Conservation (phyloP, 1,139 yeast genomes). For the Saccharomyces uvarum region DNA sequence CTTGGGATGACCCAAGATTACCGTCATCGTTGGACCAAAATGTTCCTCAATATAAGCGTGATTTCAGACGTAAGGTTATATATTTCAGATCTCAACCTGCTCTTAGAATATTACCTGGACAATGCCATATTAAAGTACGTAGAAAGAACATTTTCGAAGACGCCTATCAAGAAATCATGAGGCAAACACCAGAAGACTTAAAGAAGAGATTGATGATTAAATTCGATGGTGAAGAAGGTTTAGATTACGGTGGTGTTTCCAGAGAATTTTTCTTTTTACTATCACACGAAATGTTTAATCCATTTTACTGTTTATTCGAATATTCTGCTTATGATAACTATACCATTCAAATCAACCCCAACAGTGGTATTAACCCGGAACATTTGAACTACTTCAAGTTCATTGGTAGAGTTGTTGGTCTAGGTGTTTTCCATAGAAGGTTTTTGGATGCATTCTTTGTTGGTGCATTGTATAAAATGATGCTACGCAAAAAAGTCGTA, state of each 20-base stretch:
- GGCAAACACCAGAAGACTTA: slow-evolving; percentile 96
- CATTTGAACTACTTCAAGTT: slow-evolving; percentile 96
- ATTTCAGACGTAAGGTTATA: slow-evolving; percentile 91
- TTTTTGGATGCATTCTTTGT: slow-evolving; percentile 96
- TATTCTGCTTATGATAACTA: slow-evolving; percentile 97
- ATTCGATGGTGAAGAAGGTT: slow-evolving; percentile 98
- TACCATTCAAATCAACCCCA: slow-evolving; percentile 94
- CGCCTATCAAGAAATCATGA: slow-evolving; percentile 95
- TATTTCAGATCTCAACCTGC: slow-evolving; percentile 98
- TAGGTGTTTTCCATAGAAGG: slow-evolving; percentile 96
- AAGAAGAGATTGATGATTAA: slow-evolving; percentile 96
- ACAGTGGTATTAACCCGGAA: slow-evolving; percentile 96
- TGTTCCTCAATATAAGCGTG: slow-evolving; percentile 98
- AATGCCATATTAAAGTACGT: slow-evolving; percentile 95
- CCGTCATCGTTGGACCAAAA: slow-evolving; percentile 96
- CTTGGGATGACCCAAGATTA: slow-evolving; percentile 99
- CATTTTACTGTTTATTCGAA: slow-evolving; percentile 92
- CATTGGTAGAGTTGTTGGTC: slow-evolving; percentile 95
- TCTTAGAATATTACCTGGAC: slow-evolving; percentile 91
- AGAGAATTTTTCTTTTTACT: slow-evolving; percentile 93
- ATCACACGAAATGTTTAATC: slow-evolving; percentile 98
- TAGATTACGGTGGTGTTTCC: slow-evolving; percentile 98
- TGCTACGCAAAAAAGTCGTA: slow-evolving; percentile 88
- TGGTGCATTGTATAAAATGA: slow-evolving; percentile 96
- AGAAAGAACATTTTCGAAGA: slow-evolving; percentile 96